Evolutionary conservation across 208 protist species (phyloP).

Genomic region (Leishmania arabica): DNA sequence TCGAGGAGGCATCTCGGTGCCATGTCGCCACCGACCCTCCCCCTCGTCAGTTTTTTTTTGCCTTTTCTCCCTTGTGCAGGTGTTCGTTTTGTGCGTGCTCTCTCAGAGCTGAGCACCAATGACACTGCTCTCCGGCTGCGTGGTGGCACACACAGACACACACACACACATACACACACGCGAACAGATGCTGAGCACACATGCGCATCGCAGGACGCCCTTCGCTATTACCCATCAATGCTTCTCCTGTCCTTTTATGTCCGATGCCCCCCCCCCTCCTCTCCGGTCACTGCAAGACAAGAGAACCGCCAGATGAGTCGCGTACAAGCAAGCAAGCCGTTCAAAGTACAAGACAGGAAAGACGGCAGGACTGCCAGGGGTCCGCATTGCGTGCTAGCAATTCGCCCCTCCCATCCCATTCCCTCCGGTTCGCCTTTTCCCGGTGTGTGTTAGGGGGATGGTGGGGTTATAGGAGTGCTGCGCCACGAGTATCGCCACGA

Average conservation of each 20-base stretch:
- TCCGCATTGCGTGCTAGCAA: neutral
- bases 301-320: neutral
- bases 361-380: neutral
- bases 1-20: neutral
- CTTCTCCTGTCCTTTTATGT: neutral
- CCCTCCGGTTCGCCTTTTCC: neutral
- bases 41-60: too few species aligned
- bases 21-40: neutral
- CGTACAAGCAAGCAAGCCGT: neutral
- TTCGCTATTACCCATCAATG: too few species aligned
- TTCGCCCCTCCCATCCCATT: neutral
- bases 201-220: neutral
- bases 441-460: neutral
- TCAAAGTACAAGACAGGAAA: neutral
- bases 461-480: neutral
- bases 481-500: neutral
- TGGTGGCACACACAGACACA: neutral
- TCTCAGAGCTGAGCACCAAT: neutral
- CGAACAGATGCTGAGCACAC: neutral
- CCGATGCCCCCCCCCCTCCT: too few species aligned
- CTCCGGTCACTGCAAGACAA: neutral
- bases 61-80: neutral
- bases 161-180: neutral
- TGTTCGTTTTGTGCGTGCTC: neutral
- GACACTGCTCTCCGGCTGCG: neutral